These are phyloP conservation scores for Zoysia pacifica DNA, from an alignment of 176 grass and related monocot species.

Conservation along the genomic window DNA sequence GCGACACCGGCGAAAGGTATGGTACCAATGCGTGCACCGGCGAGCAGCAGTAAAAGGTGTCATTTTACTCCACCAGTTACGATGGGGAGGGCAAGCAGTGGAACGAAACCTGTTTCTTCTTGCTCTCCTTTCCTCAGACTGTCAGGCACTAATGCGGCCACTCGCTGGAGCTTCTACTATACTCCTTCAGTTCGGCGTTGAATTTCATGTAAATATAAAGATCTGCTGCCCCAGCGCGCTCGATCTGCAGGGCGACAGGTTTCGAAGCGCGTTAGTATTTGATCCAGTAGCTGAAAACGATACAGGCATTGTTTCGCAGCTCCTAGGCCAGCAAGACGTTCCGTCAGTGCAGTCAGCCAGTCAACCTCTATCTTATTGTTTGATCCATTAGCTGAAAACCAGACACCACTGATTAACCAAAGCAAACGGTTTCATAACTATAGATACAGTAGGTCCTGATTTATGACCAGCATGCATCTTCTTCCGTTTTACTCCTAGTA, in stretches of 20 bases:
- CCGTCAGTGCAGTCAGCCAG: background rate
- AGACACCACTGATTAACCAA: background rate
- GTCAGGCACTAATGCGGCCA: too few species aligned
- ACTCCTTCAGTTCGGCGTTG: too few species aligned
- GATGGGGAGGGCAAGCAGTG: background rate
- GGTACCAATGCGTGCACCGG: background rate
- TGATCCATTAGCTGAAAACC: background rate
- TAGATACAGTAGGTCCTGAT: background rate
- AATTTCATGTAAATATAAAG: too few species aligned
- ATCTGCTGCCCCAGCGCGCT: too few species aligned
- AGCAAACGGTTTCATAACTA: background rate
- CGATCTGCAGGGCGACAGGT: too few species aligned
- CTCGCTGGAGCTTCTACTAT: too few species aligned
- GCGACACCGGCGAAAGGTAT: background rate
- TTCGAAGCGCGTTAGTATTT: too few species aligned
- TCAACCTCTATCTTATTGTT: background rate
- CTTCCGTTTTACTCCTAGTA: background rate
- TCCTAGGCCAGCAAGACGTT: background rate
- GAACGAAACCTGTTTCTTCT: too few species aligned
- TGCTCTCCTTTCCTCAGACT: too few species aligned
- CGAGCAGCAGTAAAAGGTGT: background rate
- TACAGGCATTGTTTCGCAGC: background rate
- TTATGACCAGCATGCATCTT: background rate
- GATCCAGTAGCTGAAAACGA: too few species aligned
- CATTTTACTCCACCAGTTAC: background rate